These are phyloP conservation scores for Inga oerstediana DNA, from an alignment of 306 rosid genomes.

Conservation along the genomic window DNA sequence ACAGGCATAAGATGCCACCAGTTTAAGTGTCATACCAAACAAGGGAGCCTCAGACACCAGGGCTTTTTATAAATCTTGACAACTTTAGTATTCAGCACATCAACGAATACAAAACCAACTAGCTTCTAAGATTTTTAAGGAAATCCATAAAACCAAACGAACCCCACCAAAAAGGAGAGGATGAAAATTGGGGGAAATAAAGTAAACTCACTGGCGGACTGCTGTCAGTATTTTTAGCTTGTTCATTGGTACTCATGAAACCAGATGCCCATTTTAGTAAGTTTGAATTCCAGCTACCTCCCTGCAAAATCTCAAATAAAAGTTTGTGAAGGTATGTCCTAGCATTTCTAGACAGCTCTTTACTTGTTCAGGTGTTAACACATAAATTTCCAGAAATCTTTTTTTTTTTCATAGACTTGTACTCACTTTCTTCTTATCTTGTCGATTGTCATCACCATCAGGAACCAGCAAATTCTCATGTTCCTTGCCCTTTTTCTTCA, in stretches of 20 bases:
- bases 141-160: slow-evolving; percentile 24
- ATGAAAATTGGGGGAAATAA: neutral
- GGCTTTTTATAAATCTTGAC: neutral
- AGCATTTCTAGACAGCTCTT: slow-evolving; percentile 12
- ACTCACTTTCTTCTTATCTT: slow-evolving; percentile 66
- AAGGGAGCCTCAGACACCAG: neutral
- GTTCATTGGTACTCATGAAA: slow-evolving; percentile 70
- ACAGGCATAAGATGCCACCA: neutral
- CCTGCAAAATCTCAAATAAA: slow-evolving; percentile 50
- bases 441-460: slow-evolving; percentile 50
- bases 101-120: neutral
- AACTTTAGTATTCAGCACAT: neutral
- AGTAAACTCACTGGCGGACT: slow-evolving; percentile 52
- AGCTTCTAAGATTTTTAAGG: neutral
- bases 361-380: neutral
- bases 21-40: neutral
- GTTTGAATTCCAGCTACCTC: slow-evolving; percentile 84
- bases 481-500: slow-evolving; percentile 90
- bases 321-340: slow-evolving; percentile 21
- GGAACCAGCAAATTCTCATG: slow-evolving; percentile 77
- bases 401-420: slow-evolving; percentile 7
- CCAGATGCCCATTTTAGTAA: slow-evolving; percentile 94
- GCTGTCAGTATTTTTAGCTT: slow-evolving; percentile 59
- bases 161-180: slow-evolving; percentile 24
- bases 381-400: slow-evolving; percentile 17